phyloP scores from a whole-genome alignment of 768 basidiomycete species.

The Xerocomellus intermedius region DNA sequence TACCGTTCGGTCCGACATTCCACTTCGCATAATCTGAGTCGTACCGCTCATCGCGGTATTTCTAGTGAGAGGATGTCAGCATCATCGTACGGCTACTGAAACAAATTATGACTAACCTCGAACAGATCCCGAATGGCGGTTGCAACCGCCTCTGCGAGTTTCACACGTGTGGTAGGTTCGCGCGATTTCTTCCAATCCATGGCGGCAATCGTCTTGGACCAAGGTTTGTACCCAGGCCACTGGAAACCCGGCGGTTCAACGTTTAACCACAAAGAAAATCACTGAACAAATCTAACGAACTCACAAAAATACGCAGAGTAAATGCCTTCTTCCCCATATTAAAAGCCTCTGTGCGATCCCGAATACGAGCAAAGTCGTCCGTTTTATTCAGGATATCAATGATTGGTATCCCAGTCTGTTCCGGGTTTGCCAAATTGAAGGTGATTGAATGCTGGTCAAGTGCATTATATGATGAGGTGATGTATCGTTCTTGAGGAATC shows the following conservation, averaged over 20 bases:
- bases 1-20: conserved; percentile 26
- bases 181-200: conserved; percentile 73
- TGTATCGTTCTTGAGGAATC: conserved; percentile 28
- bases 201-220: conserved; percentile 75
- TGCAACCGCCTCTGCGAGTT: conserved; percentile 73
- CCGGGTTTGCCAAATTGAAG: conserved; percentile 54
- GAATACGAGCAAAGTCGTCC: conserved; percentile 52
- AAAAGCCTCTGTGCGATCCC: conserved; percentile 55
- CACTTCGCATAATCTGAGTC: conserved; percentile 16
- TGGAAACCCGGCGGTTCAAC: conserved; percentile 25
- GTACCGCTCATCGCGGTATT: conserved; percentile 5
- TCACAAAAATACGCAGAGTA: conserved; percentile 69
- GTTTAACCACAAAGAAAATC: neutral
- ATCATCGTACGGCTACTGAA: neutral
- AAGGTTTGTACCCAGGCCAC: conserved; percentile 82
- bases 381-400: conserved; percentile 52
- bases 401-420: conserved; percentile 59
- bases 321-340: conserved; percentile 68
- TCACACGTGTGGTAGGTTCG: conserved; percentile 66
- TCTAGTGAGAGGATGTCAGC: conserved; percentile 15
- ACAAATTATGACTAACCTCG: conserved; percentile 35
- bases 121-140: conserved; percentile 69
- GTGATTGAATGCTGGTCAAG: conserved; percentile 48
- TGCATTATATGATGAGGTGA: conserved; percentile 1
- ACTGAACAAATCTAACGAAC: conserved; percentile 13